Base-by-base conservation (phyloP, 2,329 filamentous ascomycete species). In the Zymoseptoria crescenta region DNA sequence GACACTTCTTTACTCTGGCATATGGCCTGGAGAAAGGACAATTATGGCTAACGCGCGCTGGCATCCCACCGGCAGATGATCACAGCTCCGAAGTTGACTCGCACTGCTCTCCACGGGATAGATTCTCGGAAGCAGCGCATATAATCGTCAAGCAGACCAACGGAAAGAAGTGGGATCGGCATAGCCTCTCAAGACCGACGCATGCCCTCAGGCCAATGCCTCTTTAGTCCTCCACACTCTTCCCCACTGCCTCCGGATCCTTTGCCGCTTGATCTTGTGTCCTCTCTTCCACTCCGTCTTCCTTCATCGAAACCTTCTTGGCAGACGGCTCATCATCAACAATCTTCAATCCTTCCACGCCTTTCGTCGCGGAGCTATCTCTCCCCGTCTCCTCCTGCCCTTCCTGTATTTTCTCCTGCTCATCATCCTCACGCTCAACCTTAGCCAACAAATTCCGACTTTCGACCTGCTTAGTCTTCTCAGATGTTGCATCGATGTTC, bases 191-290 rank as follows among this genome's bases (percentile, higher is more conserved):
- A 30, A 35, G 48, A 10, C 29, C 16, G n/a, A 6, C 27, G 13
- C n/a, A 41, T 41, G 2, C n/a, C 35, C n/a, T 45, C 24, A 24
- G 35, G 28, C 24, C 28, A 4, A 16, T 45, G 16, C 16, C 7
- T 41, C 9, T 16, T 65, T 55, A 76, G 56, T 76, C 74, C 57
- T 75, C 68, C 4, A 75, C 74, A 57, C 72, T 74, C 56, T 69
- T 70, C 8, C 68, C 67, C 1, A 73, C 74, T 56, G 68, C 63
- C n/a, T 66, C 67, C 2, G 58, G 65, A 45, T 69, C 65, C 28
- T 66, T 67, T 2, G 67, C 63, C n/a, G 61, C 56, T 54, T 70
- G 65, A 53, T 68, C 62, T 59, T 70, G 66, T 19, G 60, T 62
- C 29, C 65, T 63, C 16, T 59, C 60, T 19, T 61, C 60, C 35